These are phyloP conservation scores for Leccinum griseonigrum DNA, from an alignment of 1,284 basidiomycete species.

Conservation along the genomic window DNA sequence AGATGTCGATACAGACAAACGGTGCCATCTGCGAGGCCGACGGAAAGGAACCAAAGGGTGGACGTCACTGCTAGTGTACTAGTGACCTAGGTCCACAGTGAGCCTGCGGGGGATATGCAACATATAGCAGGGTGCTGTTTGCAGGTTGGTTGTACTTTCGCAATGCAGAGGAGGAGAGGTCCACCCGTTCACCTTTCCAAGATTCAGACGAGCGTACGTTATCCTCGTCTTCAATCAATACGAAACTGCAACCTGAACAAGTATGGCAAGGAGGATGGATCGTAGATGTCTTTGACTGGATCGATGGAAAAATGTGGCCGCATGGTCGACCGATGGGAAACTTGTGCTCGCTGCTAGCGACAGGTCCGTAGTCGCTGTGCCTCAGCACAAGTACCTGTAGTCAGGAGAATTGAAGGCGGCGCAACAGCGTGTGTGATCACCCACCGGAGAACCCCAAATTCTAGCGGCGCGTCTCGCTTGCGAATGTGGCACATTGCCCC, in stretches of 20 bases:
- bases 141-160: conserved; percentile 74
- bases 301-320: conserved; percentile 29
- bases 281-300: conserved; percentile 77
- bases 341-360: too few species aligned
- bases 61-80: conserved; percentile 73
- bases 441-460: too few species aligned
- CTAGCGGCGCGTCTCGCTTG: too few species aligned
- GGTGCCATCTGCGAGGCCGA: conserved; percentile 91
- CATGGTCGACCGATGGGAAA: too few species aligned
- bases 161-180: conserved; percentile 72
- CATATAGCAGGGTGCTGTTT: conserved; percentile 69
- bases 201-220: conserved; percentile 73
- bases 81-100: conserved; percentile 57
- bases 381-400: too few species aligned
- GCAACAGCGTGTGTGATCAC: too few species aligned
- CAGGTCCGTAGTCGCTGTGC: too few species aligned
- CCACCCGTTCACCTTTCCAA: conserved; percentile 62
- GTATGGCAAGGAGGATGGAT: conserved; percentile 70
- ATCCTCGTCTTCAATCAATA: conserved; percentile 68
- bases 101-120: not conserved
- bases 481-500: too few species aligned
- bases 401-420: too few species aligned
- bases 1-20: conserved; percentile 91
- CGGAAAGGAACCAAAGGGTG: conserved; percentile 82
- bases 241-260: conserved; percentile 62